These are phyloP conservation scores for Solanum virginianum DNA, from an alignment of 257 asterid species.

Conservation along the genomic window DNA sequence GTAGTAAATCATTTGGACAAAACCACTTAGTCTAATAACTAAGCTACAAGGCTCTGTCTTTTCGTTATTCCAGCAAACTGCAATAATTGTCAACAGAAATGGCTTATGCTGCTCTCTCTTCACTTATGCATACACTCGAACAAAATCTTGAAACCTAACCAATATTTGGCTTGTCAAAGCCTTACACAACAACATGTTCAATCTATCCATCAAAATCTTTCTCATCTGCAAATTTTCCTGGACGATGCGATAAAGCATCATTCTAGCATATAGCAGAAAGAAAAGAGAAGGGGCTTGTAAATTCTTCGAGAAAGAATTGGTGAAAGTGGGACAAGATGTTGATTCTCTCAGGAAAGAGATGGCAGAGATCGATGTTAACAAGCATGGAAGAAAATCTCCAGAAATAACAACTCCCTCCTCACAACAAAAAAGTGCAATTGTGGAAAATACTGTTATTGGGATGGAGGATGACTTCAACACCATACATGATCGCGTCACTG, in stretches of 20 bases:
- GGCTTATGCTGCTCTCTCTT: slow-evolving; percentile 19
- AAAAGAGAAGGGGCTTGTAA: not conserved
- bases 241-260: not conserved
- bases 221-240: not conserved
- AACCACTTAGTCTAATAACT: not conserved
- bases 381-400: not conserved
- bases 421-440: too few relatives aligned
- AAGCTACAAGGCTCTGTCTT: not conserved
- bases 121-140: too few relatives aligned
- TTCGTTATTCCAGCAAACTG: too few relatives aligned
- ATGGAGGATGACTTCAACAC: too few relatives aligned
- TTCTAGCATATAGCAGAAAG: not conserved
- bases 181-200: not conserved
- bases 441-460: too few relatives aligned
- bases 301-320: not conserved
- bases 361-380: not conserved
- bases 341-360: not conserved
- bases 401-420: not conserved
- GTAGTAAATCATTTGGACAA: not conserved
- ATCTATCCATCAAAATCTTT: not conserved
- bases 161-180: not conserved
- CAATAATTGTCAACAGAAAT: not conserved
- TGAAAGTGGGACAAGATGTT: not conserved
- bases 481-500: too few relatives aligned
- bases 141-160: too few relatives aligned